phyloP scores from a whole-genome alignment of 352 stramenopile genomes.

The Pythium monospermum region DNA sequence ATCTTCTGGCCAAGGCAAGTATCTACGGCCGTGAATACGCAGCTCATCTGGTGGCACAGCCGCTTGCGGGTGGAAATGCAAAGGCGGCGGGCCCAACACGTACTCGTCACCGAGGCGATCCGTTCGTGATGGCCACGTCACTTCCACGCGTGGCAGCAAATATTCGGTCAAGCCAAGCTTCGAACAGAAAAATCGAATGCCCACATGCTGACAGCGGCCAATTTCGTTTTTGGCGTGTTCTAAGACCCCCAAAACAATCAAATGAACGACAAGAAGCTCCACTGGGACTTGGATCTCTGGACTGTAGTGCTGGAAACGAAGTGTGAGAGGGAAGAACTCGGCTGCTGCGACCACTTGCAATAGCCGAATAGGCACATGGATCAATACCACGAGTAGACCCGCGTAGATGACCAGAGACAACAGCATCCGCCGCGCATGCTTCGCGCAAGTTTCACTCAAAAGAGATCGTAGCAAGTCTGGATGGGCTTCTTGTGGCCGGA shows the following conservation, averaged over 20 bases:
- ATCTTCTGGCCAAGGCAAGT: slow-evolving; percentile 82
- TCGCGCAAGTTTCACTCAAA: slow-evolving; percentile 90
- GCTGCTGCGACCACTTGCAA: slow-evolving; percentile 38
- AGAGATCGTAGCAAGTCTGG: slow-evolving; percentile 94
- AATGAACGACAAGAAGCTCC: slow-evolving; percentile 94
- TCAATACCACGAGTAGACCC: slow-evolving; percentile 77
- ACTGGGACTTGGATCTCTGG: slow-evolving; percentile 93
- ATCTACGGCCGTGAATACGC: slow-evolving; percentile 62
- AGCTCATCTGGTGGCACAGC: slow-evolving; percentile 66
- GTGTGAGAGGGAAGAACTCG: slow-evolving; percentile 61
- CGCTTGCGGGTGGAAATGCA: slow-evolving; percentile 77
- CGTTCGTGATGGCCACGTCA: slow-evolving; percentile 18
- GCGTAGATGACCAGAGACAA: slow-evolving; percentile 91
- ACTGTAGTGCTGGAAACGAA: slow-evolving; percentile 92
- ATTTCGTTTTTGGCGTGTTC: slow-evolving; percentile 89
- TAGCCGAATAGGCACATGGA: slow-evolving; percentile 82
- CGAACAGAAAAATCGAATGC: slow-evolving; percentile 49
- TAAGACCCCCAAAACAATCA: slow-evolving; percentile 93
- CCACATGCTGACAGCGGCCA: slow-evolving; percentile 65
- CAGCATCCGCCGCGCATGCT: slow-evolving; percentile 93
- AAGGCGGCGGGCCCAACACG: slow-evolving; percentile 60
- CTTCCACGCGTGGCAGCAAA: slow-evolving; percentile 50
- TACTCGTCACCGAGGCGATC: slow-evolving; percentile 9
- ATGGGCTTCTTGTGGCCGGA: slow-evolving; percentile 95
- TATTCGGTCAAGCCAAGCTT: slow-evolving; percentile 66